These are phyloP conservation scores for Coccomyxa sp. DNA, from an alignment of 139 green algal species.

Conservation along the genomic window DNA sequence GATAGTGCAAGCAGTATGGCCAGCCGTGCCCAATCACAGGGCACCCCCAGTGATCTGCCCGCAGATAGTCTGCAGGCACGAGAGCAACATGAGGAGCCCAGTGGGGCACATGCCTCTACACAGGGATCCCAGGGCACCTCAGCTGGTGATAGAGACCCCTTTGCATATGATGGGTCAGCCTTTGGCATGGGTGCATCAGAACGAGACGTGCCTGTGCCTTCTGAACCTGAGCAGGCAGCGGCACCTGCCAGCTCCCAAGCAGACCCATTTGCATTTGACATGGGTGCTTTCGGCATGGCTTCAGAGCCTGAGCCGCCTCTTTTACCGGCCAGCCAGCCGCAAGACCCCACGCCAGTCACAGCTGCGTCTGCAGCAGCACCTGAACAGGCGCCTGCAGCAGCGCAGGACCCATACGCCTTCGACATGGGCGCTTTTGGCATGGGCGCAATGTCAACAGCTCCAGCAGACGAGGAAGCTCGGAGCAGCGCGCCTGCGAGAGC, in stretches of 20 bases:
- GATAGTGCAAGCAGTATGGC: no score
- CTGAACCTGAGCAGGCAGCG: conserved; percentile 2
- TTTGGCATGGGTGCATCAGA: conserved; percentile 41
- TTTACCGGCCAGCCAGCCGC: no score
- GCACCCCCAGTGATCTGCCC: no score
- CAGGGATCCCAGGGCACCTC: no score
- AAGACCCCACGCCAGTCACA: background rate
- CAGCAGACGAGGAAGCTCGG: no score
- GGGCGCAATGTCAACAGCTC: background rate
- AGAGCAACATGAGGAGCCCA: no score
- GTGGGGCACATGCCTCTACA: no score
- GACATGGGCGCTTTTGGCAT: conserved; percentile 38
- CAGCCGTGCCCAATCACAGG: no score
- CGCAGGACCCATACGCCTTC: conserved; percentile 20
- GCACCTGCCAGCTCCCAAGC: background rate
- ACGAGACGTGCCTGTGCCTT: background rate
- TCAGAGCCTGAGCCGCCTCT: background rate
- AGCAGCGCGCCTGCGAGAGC: background rate
- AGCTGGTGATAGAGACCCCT: no score
- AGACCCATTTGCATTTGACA: conserved; percentile 21
- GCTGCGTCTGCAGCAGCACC: background rate
- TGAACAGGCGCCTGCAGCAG: background rate
- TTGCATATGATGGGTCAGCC: conserved; percentile 41
- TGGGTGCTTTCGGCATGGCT: conserved; percentile 21
- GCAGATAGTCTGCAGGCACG: no score